Percentiles rank a stretch among this genome's conserved stretches.
phyloP scores from a whole-genome alignment of 208 protist genomes.

The Trypanosoma scelopori region DNA sequence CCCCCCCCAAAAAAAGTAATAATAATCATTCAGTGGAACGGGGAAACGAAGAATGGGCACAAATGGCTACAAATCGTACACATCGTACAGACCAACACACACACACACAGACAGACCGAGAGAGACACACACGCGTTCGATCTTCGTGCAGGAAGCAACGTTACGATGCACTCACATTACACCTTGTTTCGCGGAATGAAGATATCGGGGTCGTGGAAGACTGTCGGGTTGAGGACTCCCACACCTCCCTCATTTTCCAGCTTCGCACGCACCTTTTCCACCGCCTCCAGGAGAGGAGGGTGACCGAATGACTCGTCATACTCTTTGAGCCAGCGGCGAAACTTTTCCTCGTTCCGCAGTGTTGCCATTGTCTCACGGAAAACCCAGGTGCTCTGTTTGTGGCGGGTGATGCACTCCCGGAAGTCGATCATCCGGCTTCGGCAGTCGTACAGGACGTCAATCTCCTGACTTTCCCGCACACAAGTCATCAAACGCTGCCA shows the following conservation, averaged over 20 bases:
- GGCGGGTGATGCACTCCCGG: slow-evolving; percentile 71
- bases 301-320: slow-evolving; percentile 84
- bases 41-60: slow-evolving; percentile 8
- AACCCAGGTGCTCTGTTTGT: slow-evolving; percentile 87
- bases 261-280: slow-evolving; percentile 49
- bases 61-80: no score
- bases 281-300: slow-evolving; percentile 80
- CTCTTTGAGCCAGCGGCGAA: slow-evolving; percentile 64
- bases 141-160: background rate
- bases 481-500: slow-evolving; percentile 83
- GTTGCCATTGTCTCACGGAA: slow-evolving; percentile 86
- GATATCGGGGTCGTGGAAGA: slow-evolving; percentile 86
- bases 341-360: slow-evolving; percentile 61
- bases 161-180: background rate
- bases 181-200: slow-evolving; percentile 47
- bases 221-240: slow-evolving; percentile 72
- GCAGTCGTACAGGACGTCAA: slow-evolving; percentile 89
- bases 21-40: no score
- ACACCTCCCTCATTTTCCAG: slow-evolving; percentile 75
- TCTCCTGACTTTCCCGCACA: slow-evolving; percentile 79
- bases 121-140: background rate
- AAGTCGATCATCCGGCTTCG: slow-evolving; percentile 82
- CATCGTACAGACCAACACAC: no score
- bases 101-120: no score
- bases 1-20: no score